Base-by-base conservation (phyloP, 768 basidiomycete genomes). In the Phylloporus sp. region DNA sequence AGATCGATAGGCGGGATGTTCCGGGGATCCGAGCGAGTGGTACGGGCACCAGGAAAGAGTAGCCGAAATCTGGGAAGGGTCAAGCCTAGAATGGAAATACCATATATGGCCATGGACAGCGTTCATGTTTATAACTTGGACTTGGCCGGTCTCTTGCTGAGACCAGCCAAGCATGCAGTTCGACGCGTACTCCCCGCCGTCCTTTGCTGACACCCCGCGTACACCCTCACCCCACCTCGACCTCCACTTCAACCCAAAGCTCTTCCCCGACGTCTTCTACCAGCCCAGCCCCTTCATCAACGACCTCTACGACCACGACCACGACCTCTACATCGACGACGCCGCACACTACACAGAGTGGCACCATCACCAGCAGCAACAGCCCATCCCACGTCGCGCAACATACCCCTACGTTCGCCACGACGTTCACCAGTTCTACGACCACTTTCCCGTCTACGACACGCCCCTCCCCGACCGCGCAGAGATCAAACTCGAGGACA, bases 351-450 rank as follows among this genome's bases (percentile, higher is more conserved):
- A 70, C 55, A 52, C 65, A 4, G 70, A 70, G 35, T 70, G 70
- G 70, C 67, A 67, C 15, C 58, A 61, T 0, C 67, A 66, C 11
- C 76, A 76, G 38, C 70, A 70, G 6, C 75, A 72, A 3, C 72
- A 69, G 4, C 24, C 26, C 42, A 66, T 71, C 11, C 60, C 67
- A 48, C 85, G 88, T 44, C 77, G 88, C 53, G 83, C 84, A 1
- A 90, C 88, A 0, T 89, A 81, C 69, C 88, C 88, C 41, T 85
- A 83, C 62, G 85, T 86, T 46, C 79, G 86, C 38, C 85, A 88
- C 58, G 88, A 91, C 69, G 76, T 76, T 45, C 54, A 62, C 45
- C 73, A 65, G 56, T 65, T 70, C 35, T 70, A 58, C 23, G 68
- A 71, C 5, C 60, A 57, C 20, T 69, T 62, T 38, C 47, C 73